Evolutionary conservation across 208 protist species (phyloP).

Genomic region (Trypanosoma rangeli): DNA sequence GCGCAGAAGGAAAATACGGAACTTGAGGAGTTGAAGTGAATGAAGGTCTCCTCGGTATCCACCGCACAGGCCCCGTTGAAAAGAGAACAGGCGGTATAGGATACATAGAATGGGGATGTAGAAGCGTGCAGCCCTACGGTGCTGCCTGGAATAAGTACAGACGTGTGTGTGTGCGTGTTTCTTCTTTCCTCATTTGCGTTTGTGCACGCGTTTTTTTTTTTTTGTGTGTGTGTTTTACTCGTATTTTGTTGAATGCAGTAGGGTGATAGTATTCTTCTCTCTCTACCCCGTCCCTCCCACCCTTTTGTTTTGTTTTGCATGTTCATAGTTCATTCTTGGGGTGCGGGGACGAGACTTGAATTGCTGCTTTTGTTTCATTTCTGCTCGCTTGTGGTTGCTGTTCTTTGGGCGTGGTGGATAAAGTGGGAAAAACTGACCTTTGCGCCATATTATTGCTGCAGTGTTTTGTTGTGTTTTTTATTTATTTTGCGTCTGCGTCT

Average conservation of each 20-base stretch:
- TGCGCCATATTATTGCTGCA: background rate
- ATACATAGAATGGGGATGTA: background rate
- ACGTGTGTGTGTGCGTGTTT: conserved; percentile 4
- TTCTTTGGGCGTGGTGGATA: background rate
- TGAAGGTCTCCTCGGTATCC: background rate
- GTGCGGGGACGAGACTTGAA: background rate
- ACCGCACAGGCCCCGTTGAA: background rate
- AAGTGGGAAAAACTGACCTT: background rate
- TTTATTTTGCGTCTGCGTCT: background rate
- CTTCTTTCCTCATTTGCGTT: conserved; percentile 17
- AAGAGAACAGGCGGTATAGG: background rate
- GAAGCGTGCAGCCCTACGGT: background rate
- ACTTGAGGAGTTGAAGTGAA: conserved; percentile 7
- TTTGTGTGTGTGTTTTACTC: background rate
- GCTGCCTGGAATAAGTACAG: background rate
- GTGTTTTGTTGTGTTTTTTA: background rate
- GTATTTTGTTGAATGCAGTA: background rate
- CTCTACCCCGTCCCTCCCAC: background rate
- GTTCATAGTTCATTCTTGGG: background rate
- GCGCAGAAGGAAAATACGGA: background rate
- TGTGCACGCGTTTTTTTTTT: conserved; percentile 11
- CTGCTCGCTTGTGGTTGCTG: background rate
- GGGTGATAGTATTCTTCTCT: background rate
- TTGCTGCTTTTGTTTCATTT: background rate
- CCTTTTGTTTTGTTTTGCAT: conserved; percentile 4